These are phyloP conservation scores for Plantago coronopus DNA, from an alignment of 305 asterid species.

Conservation along the genomic window DNA sequence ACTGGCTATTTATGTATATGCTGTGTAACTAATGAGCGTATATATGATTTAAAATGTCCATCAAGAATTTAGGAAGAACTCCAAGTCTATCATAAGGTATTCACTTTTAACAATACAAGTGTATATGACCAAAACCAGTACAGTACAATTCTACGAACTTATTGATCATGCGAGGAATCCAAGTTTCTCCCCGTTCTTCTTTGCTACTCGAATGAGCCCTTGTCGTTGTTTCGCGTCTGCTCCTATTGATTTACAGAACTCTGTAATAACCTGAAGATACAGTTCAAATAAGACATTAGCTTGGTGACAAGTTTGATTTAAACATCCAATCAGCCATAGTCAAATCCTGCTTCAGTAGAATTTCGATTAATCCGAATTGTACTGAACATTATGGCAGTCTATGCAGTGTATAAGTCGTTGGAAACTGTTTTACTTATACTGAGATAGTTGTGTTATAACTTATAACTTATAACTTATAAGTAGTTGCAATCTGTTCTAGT, in stretches of 20 bases:
- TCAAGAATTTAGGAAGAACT: not conserved
- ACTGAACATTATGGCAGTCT: too few relatives aligned
- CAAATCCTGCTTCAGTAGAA: not conserved
- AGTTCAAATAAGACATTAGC: not conserved
- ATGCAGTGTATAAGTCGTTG: too few relatives aligned
- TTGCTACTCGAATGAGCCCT: constrained; percentile 62
- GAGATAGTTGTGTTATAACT: too few relatives aligned
- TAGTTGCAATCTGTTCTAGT: too few relatives aligned
- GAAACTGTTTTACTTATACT: too few relatives aligned
- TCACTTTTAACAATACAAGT: too few relatives aligned
- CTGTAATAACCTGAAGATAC: constrained; percentile 53
- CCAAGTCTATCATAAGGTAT: too few relatives aligned
- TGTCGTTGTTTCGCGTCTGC: constrained; percentile 62
- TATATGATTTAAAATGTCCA: not conserved
- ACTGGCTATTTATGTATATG: not conserved
- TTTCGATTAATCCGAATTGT: too few relatives aligned
- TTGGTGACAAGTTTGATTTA: not conserved
- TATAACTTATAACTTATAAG: too few relatives aligned
- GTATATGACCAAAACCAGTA: too few relatives aligned
- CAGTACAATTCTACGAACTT: not conserved
- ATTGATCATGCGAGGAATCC: constrained; percentile 56
- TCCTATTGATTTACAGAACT: constrained; percentile 67
- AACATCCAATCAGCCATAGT: not conserved
- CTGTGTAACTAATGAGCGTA: not conserved
- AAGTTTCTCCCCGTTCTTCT: constrained; percentile 64